Evolutionary conservation across 2,329 filamentous ascomycete genomes (phyloP), one percentile per base, ranked within the genome.

Genomic region (Fusarium cicatricum): DNA sequence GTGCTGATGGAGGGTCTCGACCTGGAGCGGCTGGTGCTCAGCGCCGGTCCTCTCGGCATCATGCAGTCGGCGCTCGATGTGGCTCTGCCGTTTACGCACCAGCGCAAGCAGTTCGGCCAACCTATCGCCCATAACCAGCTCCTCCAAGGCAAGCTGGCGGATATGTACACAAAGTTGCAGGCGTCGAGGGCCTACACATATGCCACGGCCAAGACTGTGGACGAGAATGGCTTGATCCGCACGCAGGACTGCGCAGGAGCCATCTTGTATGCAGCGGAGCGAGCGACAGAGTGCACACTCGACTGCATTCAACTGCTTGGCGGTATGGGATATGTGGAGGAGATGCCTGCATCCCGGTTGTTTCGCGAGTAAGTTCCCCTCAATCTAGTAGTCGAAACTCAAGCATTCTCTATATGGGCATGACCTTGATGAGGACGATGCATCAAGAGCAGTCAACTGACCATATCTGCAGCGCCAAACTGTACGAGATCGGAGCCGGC

Each of bases 1-100:
- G 94, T 99, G 4, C 82, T 99, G 29, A 98, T 99, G 95, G 91
- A 97, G 72, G 95, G 95, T 2, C 83, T 99, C 4, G 95, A 99
- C 72, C 85, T 99, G 29, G 95, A 99, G 77, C 85, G 95, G 11
- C 84, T 99, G 3, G 94, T 99, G 2, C 85, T 99, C 42, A 93
- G 89, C 67, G 91, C 94, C 15, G 95, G 95, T 0, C 93, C 95
- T 1, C 77, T 99, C 7, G 95, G 94, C 33, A 86, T 98, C 60
- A 99, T 99, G 95, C 92, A 97, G 80, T 90, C 92, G 6, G 84
- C 89, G 5, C 83, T 98, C 39, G 93, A 98, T 75, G 83, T 94
- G 10, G 86, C 90, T 2, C 83, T 98, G 36, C 95, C 95, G 0
- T 99, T 96, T 72, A 89, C 89, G 1, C 95, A 99, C 75, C 85